phyloP scores from a whole-genome alignment of 352 stramenopile genomes.

The Phytophthora ohioensis region DNA sequence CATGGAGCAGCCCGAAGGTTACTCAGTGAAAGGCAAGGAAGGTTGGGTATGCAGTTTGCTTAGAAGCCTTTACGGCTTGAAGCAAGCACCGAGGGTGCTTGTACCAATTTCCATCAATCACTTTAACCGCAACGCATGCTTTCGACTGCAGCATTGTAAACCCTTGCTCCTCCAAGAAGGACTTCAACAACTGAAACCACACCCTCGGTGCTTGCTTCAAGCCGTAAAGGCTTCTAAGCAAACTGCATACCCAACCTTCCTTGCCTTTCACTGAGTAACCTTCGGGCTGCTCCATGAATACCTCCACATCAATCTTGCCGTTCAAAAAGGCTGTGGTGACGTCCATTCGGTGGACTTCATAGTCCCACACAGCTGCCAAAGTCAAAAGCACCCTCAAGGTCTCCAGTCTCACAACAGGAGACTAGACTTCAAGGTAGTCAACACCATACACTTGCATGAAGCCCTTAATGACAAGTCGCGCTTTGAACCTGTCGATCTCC shows the following conservation, averaged over 20 bases:
- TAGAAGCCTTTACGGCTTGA: constrained; percentile 7
- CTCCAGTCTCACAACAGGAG: neutral
- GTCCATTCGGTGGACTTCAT: neutral
- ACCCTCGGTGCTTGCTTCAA: constrained; percentile 29
- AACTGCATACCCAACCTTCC: neutral
- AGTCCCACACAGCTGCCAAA: neutral
- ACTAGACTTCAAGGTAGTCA: neutral
- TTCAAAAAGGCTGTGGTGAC: no score
- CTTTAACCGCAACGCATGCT: constrained; percentile 2
- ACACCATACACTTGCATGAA: no score
- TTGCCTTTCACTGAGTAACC: no score
- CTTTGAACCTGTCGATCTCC: no score
- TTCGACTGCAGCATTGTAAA: constrained; percentile 21
- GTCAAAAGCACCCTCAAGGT: neutral
- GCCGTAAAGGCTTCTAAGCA: constrained; percentile 4
- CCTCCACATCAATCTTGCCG: no score
- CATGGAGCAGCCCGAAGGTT: no score
- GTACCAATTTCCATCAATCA: no score
- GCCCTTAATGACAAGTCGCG: no score
- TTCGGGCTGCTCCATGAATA: no score
- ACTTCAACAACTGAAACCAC: constrained; percentile 33
- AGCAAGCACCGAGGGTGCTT: constrained; percentile 30
- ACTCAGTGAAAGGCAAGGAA: no score
- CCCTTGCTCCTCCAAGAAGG: constrained; percentile 15
- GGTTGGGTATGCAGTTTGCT: neutral